phyloP scores from a whole-genome alignment of 2,329 filamentous ascomycete species.

The Aspergillus fructus region DNA sequence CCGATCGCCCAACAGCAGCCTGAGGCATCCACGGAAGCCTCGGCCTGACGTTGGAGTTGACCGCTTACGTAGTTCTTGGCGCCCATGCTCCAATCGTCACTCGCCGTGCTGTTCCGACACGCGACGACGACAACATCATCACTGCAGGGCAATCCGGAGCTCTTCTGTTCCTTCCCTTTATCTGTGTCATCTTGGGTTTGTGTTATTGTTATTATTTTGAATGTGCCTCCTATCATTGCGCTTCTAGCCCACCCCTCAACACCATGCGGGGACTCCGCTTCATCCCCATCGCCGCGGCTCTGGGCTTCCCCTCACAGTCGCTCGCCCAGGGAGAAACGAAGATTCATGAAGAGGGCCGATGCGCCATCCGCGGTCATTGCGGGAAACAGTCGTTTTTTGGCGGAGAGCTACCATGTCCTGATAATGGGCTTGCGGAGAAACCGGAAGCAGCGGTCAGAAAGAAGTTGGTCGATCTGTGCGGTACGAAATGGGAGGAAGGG shows the following conservation, averaged over 20 bases:
- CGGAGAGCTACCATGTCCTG: slow-evolving; percentile 83
- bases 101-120: neutral
- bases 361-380: slow-evolving; percentile 87
- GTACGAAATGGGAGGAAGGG: slow-evolving; percentile 77
- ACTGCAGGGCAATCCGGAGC: slow-evolving; percentile 20
- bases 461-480: slow-evolving; percentile 82
- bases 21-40: no score
- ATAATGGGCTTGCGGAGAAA: slow-evolving; percentile 78
- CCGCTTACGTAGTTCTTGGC: slow-evolving; percentile 11
- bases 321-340: slow-evolving; percentile 36
- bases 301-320: slow-evolving; percentile 28
- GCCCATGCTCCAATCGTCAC: slow-evolving; percentile 1
- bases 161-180: slow-evolving; percentile 17
- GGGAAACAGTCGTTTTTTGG: slow-evolving; percentile 90
- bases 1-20: no score
- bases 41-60: no score
- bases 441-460: slow-evolving; percentile 71
- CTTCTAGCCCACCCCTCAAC: slow-evolving; percentile 7
- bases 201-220: neutral
- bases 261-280: slow-evolving; percentile 34
- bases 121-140: neutral
- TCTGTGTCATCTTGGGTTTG: neutral
- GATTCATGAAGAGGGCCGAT: slow-evolving; percentile 82
- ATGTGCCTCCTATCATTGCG: slow-evolving; percentile 1
- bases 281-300: slow-evolving; percentile 25